Conservation (phyloP, 495 filamentous ascomycete species). For the Hypoxylon crocopeplum region DNA sequence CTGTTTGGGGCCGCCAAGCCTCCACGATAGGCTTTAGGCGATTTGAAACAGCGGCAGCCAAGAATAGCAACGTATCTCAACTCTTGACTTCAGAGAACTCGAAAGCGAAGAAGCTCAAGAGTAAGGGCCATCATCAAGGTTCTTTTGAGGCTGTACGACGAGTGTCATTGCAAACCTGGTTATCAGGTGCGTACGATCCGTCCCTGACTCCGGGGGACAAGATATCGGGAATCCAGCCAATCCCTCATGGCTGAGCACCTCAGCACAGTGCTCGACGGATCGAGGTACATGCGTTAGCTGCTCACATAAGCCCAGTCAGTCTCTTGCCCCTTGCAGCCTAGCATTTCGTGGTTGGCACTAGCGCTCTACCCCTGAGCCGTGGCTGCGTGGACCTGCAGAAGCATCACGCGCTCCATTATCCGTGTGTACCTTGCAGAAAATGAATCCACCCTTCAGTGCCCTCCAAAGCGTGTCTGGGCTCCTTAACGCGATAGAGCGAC, state of each 20-base stretch:
- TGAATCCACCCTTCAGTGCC: conserved; percentile 12
- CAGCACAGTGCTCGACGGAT: too few species aligned
- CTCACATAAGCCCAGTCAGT: conserved; percentile 25
- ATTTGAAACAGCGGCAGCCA: conserved; percentile 24
- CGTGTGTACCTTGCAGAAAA: conserved; percentile 32
- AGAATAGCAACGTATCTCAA: conserved; percentile 6
- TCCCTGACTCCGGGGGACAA: too few species aligned
- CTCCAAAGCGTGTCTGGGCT: conserved; percentile 19
- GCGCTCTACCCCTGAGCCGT: conserved; percentile 25
- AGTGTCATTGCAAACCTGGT: too few species aligned
- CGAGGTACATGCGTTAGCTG: too few species aligned
- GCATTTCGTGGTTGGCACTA: conserved; percentile 12
- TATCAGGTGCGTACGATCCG: too few species aligned
- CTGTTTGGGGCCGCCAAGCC: conserved; percentile 23
- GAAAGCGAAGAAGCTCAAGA: not conserved
- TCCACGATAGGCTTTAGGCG: conserved; percentile 15
- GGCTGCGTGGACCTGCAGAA: not conserved
- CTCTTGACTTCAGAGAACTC: conserved; percentile 4
- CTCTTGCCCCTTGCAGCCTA: conserved; percentile 22
- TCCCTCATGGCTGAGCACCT: too few species aligned
- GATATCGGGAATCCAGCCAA: too few species aligned
- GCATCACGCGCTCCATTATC: conserved; percentile 12
- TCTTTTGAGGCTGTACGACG: too few species aligned
- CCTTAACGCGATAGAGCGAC: conserved; percentile 13
- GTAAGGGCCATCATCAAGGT: conserved; percentile 2